A percentile compares a stretch with the other conserved stretches of the same genome.
Conservation (phyloP, 129 eudicot genomes). For the Saposhnikovia divaricata region DNA sequence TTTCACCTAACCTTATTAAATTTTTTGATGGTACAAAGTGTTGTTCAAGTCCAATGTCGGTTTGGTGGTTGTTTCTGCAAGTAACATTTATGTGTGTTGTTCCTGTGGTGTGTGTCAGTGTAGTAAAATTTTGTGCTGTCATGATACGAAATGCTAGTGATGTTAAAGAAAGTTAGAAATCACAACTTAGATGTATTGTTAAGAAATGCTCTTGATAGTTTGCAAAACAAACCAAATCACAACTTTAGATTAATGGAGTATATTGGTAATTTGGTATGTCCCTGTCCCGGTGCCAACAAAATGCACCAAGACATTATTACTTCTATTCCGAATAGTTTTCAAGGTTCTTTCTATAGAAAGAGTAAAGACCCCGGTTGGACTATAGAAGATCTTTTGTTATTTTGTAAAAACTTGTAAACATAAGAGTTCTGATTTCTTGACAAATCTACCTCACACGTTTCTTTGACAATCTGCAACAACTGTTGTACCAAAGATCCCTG, state of each 20-base stretch:
- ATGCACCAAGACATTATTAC: background rate
- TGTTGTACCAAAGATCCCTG: background rate
- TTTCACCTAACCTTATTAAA: background rate
- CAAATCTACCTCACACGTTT: background rate
- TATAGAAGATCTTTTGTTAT: background rate
- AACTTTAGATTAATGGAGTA: background rate
- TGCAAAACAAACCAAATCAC: background rate
- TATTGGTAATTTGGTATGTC: background rate
- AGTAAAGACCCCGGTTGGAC: background rate
- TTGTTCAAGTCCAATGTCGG: background rate
- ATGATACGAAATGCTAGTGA: background rate
- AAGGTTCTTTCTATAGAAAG: background rate
- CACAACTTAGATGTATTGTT: background rate
- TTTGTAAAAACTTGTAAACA: background rate
- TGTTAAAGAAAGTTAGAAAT: background rate
- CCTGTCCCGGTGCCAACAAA: background rate
- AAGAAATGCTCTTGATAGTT: background rate
- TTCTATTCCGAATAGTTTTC: background rate
- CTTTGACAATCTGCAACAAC: background rate
- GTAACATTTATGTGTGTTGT: background rate
- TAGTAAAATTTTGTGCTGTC: background rate
- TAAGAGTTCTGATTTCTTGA: background rate
- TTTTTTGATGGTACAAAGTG: background rate
- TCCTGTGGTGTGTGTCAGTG: background rate
- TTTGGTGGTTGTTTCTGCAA: background rate